Evolutionary conservation across 2,329 filamentous ascomycete genomes (phyloP), one percentile per base, ranked within the genome.

Genomic region (Colletotrichum camelliae): DNA sequence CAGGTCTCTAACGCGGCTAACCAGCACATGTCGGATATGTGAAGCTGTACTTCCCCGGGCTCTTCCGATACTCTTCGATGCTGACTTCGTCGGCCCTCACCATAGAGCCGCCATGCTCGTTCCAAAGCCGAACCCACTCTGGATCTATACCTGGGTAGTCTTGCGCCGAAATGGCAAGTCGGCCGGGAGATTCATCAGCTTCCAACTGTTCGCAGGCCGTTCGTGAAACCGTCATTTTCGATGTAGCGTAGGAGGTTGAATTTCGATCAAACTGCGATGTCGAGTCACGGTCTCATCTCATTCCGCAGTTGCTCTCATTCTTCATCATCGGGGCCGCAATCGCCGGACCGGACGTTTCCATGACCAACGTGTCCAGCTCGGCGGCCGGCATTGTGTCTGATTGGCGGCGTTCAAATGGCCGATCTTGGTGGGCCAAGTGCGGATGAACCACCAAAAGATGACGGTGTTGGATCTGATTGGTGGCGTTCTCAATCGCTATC

Each of bases 41-140:
- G 57, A 83, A 83, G 62, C 79, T 82, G 75, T 83, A 81, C 39
- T 78, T 80, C 39, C 72, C 74, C 2, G 81, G 80, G 12, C 76
- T 77, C 33, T 77, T 39, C 16, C 80, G 78, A 62, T 81, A 82
- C 33, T 81, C 76, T 12, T 82, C 80, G 9, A 83, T 72, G 7
- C 74, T 80, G 7, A 83, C 77, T 66, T 82, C 75, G 27, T 83
- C 81, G 1, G 81, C 80, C 18, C 80, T 77, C 6, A 78, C 70
- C 67, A 83, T 79, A 7, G 77, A 77, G 16, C 77, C 74, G n/a
- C 82, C 82, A 55, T 82, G 77, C 5, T 78, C 69, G 55, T 79
- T 79, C 82, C 81, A 83, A 33, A 83, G 67, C 18, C 75, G 39
- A 16, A 78, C 69, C 81, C 82, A 83, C 78, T 82, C 78, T 2